Evolutionary conservation across 345 rosid species (phyloP).

Genomic region (Arabidopsis thaliana): DNA sequence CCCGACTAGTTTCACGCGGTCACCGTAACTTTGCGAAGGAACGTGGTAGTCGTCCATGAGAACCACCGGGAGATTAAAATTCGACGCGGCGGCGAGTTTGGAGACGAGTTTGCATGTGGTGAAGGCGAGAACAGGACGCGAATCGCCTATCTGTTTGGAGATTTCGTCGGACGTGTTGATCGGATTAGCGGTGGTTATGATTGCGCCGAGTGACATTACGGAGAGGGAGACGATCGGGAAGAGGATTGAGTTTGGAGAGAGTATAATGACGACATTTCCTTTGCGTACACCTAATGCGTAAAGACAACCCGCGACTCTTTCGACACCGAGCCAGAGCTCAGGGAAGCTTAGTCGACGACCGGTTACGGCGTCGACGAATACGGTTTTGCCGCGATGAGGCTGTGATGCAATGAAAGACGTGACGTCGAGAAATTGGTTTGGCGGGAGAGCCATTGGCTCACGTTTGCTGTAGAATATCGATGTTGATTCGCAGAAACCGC

Average conservation of each 20-base stretch:
- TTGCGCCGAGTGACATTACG: constrained; percentile 90
- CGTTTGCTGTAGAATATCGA: constrained; percentile 80
- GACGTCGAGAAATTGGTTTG: constrained; percentile 59
- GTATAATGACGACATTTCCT: constrained; percentile 73
- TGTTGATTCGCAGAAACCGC: constrained; percentile 67
- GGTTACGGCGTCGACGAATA: constrained; percentile 81
- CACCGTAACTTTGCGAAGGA: neutral
- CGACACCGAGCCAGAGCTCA: constrained; percentile 72
- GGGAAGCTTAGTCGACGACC: constrained; percentile 64
- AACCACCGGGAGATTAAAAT: constrained; percentile 51
- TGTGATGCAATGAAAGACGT: constrained; percentile 79
- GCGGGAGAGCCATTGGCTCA: constrained; percentile 60
- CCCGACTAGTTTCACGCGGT: constrained; percentile 47
- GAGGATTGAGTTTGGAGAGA: constrained; percentile 84
- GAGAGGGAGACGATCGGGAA: constrained; percentile 87
- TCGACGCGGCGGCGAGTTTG: constrained; percentile 53
- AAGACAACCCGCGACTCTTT: constrained; percentile 65
- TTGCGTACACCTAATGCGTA: constrained; percentile 74
- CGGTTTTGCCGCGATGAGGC: constrained; percentile 70
- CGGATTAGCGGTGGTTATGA: constrained; percentile 89
- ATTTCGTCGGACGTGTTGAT: constrained; percentile 77
- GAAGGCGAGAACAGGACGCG: constrained; percentile 71
- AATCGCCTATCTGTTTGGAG: constrained; percentile 65
- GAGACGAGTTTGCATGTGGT: constrained; percentile 58
- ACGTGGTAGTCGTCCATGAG: constrained; percentile 48